These are phyloP conservation scores for Suillus clintonianus DNA, from an alignment of 768 basidiomycete genomes.

Conservation along the genomic window DNA sequence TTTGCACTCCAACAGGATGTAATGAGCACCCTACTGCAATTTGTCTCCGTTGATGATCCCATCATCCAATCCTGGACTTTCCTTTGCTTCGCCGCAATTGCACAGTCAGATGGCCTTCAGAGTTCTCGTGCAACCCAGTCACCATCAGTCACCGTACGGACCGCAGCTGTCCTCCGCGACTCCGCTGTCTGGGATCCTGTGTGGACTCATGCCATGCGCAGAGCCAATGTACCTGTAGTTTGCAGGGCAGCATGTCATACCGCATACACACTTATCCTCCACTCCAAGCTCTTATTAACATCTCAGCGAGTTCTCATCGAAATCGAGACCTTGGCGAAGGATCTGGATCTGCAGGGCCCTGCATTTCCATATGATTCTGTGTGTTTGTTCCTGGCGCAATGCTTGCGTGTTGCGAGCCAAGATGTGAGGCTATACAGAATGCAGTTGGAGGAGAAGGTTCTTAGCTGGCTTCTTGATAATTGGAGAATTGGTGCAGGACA, in stretches of 20 bases:
- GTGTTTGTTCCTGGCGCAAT: slow-evolving; percentile 75
- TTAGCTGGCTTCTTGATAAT: slow-evolving; percentile 76
- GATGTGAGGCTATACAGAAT: slow-evolving; percentile 84
- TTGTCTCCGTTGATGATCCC: slow-evolving; percentile 65
- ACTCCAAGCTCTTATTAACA: slow-evolving; percentile 46
- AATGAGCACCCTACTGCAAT: slow-evolving; percentile 53
- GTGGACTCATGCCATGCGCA: slow-evolving; percentile 83
- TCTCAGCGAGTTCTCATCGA: slow-evolving; percentile 64
- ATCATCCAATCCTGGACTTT: slow-evolving; percentile 84
- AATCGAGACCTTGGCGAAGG: slow-evolving; percentile 77
- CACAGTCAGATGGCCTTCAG: slow-evolving; percentile 44
- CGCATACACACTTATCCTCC: slow-evolving; percentile 53
- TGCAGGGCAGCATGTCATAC: slow-evolving; percentile 82
- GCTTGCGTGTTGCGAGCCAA: slow-evolving; percentile 70
- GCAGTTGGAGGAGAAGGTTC: slow-evolving; percentile 83
- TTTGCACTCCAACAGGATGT: slow-evolving; percentile 57
- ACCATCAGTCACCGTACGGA: neutral
- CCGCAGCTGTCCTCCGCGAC: slow-evolving; percentile 12
- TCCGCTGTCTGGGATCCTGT: slow-evolving; percentile 70
- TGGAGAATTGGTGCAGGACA: slow-evolving; percentile 54
- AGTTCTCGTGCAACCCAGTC: slow-evolving; percentile 4
- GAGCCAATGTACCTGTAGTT: slow-evolving; percentile 63
- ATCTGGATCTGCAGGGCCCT: slow-evolving; percentile 91
- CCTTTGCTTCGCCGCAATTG: slow-evolving; percentile 75
- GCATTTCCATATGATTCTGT: slow-evolving; percentile 86